Percentiles rank a stretch among this genome's conserved stretches.
Conservation (phyloP, 2,329 filamentous ascomycete genomes). For the Kalmusia sp. region DNA sequence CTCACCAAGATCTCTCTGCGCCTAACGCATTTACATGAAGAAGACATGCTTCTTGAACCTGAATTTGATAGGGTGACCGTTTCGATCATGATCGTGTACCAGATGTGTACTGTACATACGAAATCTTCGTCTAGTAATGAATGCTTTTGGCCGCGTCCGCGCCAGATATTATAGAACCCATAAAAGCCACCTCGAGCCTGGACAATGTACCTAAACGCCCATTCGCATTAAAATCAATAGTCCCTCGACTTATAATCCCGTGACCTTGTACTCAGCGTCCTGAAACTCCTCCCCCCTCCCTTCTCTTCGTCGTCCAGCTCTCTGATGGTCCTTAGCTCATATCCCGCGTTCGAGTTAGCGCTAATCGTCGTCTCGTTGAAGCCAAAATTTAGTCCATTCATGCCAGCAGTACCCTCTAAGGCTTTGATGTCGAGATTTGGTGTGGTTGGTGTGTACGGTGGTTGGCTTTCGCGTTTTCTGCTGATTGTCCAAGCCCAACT, state of each 20-base stretch:
- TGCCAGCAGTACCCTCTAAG: background rate
- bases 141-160: too few species aligned
- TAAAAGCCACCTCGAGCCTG: too few species aligned
- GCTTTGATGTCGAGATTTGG: background rate
- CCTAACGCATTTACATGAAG: too few species aligned
- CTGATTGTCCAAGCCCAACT: constrained; percentile 11
- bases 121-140: too few species aligned
- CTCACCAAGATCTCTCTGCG: too few species aligned
- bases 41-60: too few species aligned
- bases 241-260: background rate
- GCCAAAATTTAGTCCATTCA: constrained; percentile 11
- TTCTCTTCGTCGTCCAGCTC: constrained; percentile 7
- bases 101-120: too few species aligned
- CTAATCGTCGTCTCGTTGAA: constrained; percentile 12
- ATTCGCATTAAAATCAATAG: background rate
- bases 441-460: background rate
- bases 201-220: background rate
- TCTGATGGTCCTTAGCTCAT: constrained; percentile 9
- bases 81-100: too few species aligned
- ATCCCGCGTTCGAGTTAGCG: background rate
- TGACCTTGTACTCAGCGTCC: background rate
- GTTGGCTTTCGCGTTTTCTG: background rate
- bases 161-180: too few species aligned
- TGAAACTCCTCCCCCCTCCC: background rate
- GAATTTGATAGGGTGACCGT: too few species aligned